Percentiles rank a stretch among this genome's conserved stretches.
Evolutionary conservation across 2,329 filamentous ascomycete species (phyloP).

Genomic region (Colletotrichum magnum): DNA sequence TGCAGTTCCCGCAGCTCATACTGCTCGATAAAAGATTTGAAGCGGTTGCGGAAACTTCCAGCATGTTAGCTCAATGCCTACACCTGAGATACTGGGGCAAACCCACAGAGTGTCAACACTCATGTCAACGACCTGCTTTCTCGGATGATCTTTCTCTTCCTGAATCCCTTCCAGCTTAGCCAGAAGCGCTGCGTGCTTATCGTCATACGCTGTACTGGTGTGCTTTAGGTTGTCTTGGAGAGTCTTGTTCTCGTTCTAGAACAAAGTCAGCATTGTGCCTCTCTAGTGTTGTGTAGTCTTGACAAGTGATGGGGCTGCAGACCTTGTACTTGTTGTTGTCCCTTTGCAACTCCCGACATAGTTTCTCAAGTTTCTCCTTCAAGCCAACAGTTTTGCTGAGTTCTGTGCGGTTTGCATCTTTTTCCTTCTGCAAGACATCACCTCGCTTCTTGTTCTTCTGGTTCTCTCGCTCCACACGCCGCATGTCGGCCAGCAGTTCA

Average conservation of each 20-base stretch:
- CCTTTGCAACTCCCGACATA: slow-evolving; percentile 93
- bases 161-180: slow-evolving; percentile 91
- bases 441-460: slow-evolving; percentile 96
- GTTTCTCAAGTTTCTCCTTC: slow-evolving; percentile 97
- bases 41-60: slow-evolving; percentile 84
- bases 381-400: slow-evolving; percentile 90
- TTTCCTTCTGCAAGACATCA: slow-evolving; percentile 96
- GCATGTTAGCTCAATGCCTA: slow-evolving; percentile 48
- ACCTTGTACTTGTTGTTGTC: slow-evolving; percentile 99
- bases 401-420: slow-evolving; percentile 89
- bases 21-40: slow-evolving; percentile 96
- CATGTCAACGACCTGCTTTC: slow-evolving; percentile 85
- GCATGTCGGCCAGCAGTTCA: slow-evolving; percentile 94
- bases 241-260: slow-evolving; percentile 91
- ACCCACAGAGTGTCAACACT: slow-evolving; percentile 74
- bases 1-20: slow-evolving; percentile 96
- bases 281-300: background rate
- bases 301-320: slow-evolving; percentile 45
- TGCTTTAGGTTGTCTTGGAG: slow-evolving; percentile 88
- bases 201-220: slow-evolving; percentile 86
- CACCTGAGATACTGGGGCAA: no score
- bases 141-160: slow-evolving; percentile 86
- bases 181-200: slow-evolving; percentile 84
- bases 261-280: slow-evolving; percentile 22
- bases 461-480: slow-evolving; percentile 93